Percentiles rank a stretch among this genome's conserved stretches.
Evolutionary conservation across 2,329 filamentous ascomycete species (phyloP).

Genomic region (Colletotrichum sansevieriae): DNA sequence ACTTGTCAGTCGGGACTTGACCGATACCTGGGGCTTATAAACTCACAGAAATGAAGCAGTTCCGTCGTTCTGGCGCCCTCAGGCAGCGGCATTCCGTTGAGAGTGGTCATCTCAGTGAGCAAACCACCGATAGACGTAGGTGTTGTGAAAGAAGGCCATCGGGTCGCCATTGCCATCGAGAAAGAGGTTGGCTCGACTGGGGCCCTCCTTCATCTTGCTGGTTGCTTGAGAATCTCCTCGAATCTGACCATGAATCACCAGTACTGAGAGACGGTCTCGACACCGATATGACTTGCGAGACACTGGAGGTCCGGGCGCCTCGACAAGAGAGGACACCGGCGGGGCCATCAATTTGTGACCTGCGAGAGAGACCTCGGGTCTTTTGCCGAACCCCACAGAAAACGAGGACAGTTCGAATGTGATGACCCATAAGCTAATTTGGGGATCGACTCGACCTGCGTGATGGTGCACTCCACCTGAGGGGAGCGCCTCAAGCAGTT

Average conservation of each 20-base stretch:
- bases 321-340: neutral
- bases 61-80: constrained; percentile 44
- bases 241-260: neutral
- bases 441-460: constrained; percentile 23
- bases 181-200: constrained; percentile 28
- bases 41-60: constrained; percentile 48
- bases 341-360: neutral
- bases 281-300: neutral
- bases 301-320: neutral
- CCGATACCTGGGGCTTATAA: neutral
- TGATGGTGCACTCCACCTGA: constrained; percentile 40
- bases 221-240: neutral
- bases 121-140: constrained; percentile 42
- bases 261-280: neutral
- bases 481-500: constrained; percentile 43
- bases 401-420: constrained; percentile 34
- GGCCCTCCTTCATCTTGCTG: neutral
- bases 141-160: constrained; percentile 41
- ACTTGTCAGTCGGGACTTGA: neutral
- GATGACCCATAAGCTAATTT: constrained; percentile 33
- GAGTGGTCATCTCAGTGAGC: constrained; percentile 51
- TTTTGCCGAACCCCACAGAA: constrained; percentile 14
- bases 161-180: constrained; percentile 44
- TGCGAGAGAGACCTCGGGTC: neutral
- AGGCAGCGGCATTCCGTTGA: constrained; percentile 50